Evolutionary conservation across 768 basidiomycete species (phyloP).

Genomic region (Suillus clintonianus): DNA sequence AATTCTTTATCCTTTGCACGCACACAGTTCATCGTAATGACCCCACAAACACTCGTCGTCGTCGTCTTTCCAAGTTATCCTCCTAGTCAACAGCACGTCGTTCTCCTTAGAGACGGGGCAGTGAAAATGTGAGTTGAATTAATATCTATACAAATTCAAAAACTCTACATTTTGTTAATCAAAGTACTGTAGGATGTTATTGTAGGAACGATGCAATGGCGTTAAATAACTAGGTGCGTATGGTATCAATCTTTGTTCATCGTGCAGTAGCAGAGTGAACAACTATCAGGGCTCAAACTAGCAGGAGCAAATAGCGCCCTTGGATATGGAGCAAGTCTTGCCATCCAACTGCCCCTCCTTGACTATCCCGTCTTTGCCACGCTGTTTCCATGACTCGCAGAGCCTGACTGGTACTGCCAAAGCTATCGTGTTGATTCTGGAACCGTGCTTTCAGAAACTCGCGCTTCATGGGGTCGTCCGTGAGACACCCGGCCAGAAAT

Average conservation of each 20-base stretch:
- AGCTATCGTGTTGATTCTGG: conserved; percentile 52
- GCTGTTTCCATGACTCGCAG: conserved; percentile 65
- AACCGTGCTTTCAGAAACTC: conserved; percentile 62
- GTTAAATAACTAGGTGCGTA: conserved; percentile 9
- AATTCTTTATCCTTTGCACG: background rate
- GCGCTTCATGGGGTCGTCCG: conserved; percentile 59
- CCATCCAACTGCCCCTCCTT: conserved; percentile 57
- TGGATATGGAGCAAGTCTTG: conserved; percentile 48
- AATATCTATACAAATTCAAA: background rate
- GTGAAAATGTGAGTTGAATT: background rate
- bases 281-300: conserved; percentile 22
- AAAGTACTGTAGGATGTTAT: background rate
- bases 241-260: background rate
- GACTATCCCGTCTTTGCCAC: conserved; percentile 67
- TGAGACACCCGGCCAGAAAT: conserved; percentile 72
- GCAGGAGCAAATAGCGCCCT: conserved; percentile 28
- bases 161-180: background rate
- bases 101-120: background rate
- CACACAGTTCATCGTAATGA: background rate
- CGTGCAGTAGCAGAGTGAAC: background rate
- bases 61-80: background rate
- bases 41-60: background rate
- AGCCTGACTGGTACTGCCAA: conserved; percentile 62
- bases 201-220: background rate
- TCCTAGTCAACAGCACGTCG: background rate